Evolutionary conservation across 805 yeast genomes (phyloP).

Genomic region (Metschnikowia lunata): DNA sequence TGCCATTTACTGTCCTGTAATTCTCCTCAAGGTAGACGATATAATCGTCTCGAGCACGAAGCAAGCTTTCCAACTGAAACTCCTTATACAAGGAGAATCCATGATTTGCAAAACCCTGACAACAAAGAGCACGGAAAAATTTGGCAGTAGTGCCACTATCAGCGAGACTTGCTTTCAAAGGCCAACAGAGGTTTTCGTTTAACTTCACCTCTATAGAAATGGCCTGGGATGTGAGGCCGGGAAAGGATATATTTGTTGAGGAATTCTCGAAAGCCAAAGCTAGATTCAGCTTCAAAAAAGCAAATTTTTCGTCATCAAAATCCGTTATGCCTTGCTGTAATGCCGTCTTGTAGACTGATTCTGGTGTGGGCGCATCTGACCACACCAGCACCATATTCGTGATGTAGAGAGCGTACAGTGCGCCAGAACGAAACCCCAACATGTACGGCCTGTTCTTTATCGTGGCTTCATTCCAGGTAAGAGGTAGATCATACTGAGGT

Average conservation of each 20-base stretch:
- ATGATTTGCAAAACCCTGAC: slow-evolving; percentile 22
- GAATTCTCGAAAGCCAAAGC: slow-evolving; percentile 1
- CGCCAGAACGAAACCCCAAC: slow-evolving; percentile 11
- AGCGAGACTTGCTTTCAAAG: slow-evolving; percentile 14
- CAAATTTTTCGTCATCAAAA: slow-evolving; percentile 16
- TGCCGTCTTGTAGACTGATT: slow-evolving; percentile 18
- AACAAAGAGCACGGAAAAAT: slow-evolving; percentile 20
- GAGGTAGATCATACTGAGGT: slow-evolving; percentile 4
- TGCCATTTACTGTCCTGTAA: slow-evolving; percentile 31
- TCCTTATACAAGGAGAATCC: slow-evolving; percentile 18
- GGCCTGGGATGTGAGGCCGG: neutral
- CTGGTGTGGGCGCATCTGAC: slow-evolving; percentile 19
- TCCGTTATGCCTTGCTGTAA: slow-evolving; percentile 26
- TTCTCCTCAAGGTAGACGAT: slow-evolving; percentile 31
- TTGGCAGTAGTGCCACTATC: slow-evolving; percentile 1
- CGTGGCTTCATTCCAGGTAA: slow-evolving; percentile 8
- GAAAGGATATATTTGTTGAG: slow-evolving; percentile 1
- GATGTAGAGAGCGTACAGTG: slow-evolving; percentile 23
- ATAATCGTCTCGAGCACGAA: slow-evolving; percentile 29
- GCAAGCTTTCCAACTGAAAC: slow-evolving; percentile 17
- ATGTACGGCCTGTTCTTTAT: slow-evolving; percentile 7
- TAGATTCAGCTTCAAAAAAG: slow-evolving; percentile 15
- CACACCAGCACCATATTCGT: slow-evolving; percentile 28
- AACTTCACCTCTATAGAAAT: slow-evolving; percentile 3
- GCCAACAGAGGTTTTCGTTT: slow-evolving; percentile 21